Evolutionary conservation across 2,329 filamentous ascomycete genomes (phyloP), one percentile per base, ranked within the genome.

Genomic region (Diaporthe citriasiana): DNA sequence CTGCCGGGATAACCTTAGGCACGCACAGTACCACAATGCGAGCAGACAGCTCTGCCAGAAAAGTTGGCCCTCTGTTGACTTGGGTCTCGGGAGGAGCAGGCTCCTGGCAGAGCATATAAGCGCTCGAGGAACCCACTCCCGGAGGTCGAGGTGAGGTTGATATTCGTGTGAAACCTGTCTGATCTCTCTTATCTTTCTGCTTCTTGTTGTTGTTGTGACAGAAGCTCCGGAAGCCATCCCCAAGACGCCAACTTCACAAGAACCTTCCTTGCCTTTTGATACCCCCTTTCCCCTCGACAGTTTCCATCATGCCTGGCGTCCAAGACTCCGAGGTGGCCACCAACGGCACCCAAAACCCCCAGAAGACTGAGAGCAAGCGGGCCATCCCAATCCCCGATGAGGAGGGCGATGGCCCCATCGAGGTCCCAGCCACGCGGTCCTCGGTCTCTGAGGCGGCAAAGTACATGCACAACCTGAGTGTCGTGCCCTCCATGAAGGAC

Each of bases 381-480:
- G n/a, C 45, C 68, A 75, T 88, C 47, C 77, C 82, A 69, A 84
- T 87, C 72, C 87, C 88, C 42, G 83, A 83, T 55, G 86, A 86
- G 35, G 77, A 83, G 60, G 84, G 81, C 25, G 79, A 86, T 74
- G 87, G 87, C 71, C 86, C 91, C 56, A 89, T 94, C 79, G 93
- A 94, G 84, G 87, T 95, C 60, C 92, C 93, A 53, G 92, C 93
- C 33, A 89, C 91, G 72, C 85, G 91, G 77, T 93, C 90, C 71
- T 89, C 91, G 71, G 89, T 93, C 76, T 91, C 92, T 42, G 91
- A 95, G 83, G 90, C 90, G 35, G 84, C 89, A 57, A 87, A 89
- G 77, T 92, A 92, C 83, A 94, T 94, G 92, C 93, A 94, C 87
- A 91, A 89, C 79, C 86, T 95, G 79, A 93, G 91, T 79, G 84